These are phyloP conservation scores for Leccinum olivaceopallidum DNA, from an alignment of 768 basidiomycete species.

Conservation along the genomic window DNA sequence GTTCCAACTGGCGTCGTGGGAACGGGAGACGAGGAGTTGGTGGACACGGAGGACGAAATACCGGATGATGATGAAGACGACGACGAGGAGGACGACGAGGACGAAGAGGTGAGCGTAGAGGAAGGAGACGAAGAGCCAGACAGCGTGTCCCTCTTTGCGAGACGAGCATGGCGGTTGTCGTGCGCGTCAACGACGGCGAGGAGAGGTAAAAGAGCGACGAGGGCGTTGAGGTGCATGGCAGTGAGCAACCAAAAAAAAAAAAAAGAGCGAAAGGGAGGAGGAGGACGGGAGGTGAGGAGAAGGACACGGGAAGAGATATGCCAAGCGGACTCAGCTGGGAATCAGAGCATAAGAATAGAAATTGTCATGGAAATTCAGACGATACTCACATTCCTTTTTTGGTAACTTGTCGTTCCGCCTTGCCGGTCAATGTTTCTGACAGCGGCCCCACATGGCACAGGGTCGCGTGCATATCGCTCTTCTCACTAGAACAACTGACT, in stretches of 20 bases:
- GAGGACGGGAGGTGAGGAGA: background rate
- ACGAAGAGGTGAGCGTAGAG: slow-evolving; percentile 1
- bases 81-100: background rate
- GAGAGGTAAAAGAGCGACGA: slow-evolving; percentile 47
- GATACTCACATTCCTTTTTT: background rate
- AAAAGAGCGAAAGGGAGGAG: slow-evolving; percentile 7
- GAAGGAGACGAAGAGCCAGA: slow-evolving; percentile 5
- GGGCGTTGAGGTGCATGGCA: slow-evolving; percentile 45
- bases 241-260: background rate
- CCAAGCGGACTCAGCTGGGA: background rate
- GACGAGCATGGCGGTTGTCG: slow-evolving; percentile 38
- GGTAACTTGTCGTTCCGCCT: background rate
- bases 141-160: slow-evolving; percentile 39
- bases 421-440: background rate
- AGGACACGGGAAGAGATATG: background rate
- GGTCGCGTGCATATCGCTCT: background rate
- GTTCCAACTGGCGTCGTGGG: slow-evolving; percentile 39
- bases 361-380: background rate
- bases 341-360: background rate
- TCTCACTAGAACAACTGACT: background rate
- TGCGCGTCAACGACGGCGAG: slow-evolving; percentile 40
- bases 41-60: background rate
- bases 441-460: background rate
- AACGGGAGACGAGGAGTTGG: slow-evolving; percentile 19
- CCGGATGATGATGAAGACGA: background rate